Conservation (phyloP, 2,329 filamentous ascomycete genomes). For the Bipolaris bicolor region DNA sequence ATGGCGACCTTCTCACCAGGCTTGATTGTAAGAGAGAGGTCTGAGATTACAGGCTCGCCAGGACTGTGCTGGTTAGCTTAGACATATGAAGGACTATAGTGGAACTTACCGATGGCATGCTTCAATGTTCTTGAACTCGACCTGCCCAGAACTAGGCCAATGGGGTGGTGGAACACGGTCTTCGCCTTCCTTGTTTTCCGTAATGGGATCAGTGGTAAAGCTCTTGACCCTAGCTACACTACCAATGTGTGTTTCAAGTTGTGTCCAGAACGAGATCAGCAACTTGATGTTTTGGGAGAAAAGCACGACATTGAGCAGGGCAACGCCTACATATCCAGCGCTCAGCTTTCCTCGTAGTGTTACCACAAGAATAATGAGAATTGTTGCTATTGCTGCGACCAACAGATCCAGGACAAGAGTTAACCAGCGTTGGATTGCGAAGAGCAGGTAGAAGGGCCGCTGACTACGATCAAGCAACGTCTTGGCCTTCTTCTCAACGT, state of each 20-base stretch:
- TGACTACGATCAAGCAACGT: conserved; percentile 51
- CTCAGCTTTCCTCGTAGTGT: conserved; percentile 49
- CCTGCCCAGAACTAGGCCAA: conserved; percentile 53
- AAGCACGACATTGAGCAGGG: conserved; percentile 60
- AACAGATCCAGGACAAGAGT: conserved; percentile 51
- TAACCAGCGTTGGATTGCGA: conserved; percentile 56
- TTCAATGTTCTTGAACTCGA: conserved; percentile 54
- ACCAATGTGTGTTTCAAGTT: conserved; percentile 64
- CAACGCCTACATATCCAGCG: conserved; percentile 59
- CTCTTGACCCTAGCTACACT: conserved; percentile 62
- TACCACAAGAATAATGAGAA: conserved; percentile 46
- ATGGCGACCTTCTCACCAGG: conserved; percentile 59
- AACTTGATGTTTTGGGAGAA: conserved; percentile 61
- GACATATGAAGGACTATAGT: background rate
- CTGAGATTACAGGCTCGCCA: conserved; percentile 50
- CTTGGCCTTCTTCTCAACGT: conserved; percentile 48
- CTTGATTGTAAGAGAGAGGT: conserved; percentile 55
- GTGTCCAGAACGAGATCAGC: conserved; percentile 62
- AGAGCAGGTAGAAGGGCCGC: conserved; percentile 54
- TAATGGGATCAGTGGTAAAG: conserved; percentile 55
- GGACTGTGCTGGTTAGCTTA: conserved; percentile 11
- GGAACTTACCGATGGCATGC: conserved; percentile 52
- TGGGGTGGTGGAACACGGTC: conserved; percentile 46
- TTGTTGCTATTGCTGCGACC: conserved; percentile 49
- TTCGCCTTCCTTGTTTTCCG: conserved; percentile 61